Conservation (phyloP, 1,139 yeast species). For the Diutina scorzettiae region DNA sequence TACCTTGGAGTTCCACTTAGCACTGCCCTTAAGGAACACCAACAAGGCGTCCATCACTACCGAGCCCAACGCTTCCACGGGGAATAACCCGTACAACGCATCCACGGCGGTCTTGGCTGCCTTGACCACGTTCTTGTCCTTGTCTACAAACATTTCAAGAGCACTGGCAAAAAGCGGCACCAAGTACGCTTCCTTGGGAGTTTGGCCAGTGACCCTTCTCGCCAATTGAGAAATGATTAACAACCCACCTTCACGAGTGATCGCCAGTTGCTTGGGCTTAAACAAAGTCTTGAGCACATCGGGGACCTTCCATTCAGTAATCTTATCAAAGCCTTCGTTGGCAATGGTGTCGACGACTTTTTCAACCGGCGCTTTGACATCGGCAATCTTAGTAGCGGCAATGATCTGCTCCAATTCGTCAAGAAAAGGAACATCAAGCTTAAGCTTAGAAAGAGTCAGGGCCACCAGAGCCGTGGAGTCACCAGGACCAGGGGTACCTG, state of each 20-base stretch:
- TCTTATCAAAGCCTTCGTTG: constrained; percentile 31
- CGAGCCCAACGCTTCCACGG: constrained; percentile 71
- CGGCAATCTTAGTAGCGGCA: constrained; percentile 47
- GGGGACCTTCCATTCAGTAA: constrained; percentile 53
- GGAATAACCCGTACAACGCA: constrained; percentile 54
- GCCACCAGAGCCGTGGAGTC: constrained; percentile 35
- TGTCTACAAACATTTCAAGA: constrained; percentile 65
- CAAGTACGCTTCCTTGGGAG: constrained; percentile 69
- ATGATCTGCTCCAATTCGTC: constrained; percentile 46
- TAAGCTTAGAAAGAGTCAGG: constrained; percentile 55
- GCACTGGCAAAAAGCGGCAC: constrained; percentile 44
- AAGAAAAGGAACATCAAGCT: constrained; percentile 53
- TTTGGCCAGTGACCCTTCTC: constrained; percentile 48
- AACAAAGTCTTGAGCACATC: constrained; percentile 53
- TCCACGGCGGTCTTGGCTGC: constrained; percentile 68
- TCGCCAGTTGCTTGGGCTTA: constrained; percentile 62
- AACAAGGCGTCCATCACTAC: constrained; percentile 52
- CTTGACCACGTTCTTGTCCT: constrained; percentile 75
- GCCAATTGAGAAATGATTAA: constrained; percentile 59
- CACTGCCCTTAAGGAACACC: constrained; percentile 60
- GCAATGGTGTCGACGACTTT: constrained; percentile 38
- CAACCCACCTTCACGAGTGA: constrained; percentile 68
- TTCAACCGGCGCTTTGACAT: constrained; percentile 51
- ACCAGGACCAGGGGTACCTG: constrained; percentile 18
- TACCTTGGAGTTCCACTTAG: constrained; percentile 87